These are phyloP conservation scores for Lathyrus aphaca DNA, from an alignment of 306 rosid species.

Conservation along the genomic window DNA sequence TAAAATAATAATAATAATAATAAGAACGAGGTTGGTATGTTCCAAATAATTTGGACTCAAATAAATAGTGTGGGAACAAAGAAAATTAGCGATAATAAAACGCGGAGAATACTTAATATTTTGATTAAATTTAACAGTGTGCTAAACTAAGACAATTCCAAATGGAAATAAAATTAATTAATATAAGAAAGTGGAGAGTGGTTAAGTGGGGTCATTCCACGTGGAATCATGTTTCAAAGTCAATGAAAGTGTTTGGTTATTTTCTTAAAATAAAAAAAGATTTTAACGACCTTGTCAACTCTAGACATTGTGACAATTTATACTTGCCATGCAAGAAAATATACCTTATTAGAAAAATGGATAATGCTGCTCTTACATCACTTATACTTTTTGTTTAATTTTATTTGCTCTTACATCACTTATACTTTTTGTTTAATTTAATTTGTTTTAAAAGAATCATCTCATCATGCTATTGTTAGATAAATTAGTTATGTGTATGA, in stretches of 20 bases:
- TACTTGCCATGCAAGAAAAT: constrained; percentile 30
- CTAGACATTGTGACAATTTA: constrained; percentile 5
- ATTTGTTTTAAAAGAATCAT: not conserved
- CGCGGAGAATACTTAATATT: constrained; percentile 30
- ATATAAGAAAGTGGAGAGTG: constrained; percentile 15
- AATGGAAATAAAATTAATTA: not conserved
- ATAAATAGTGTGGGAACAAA: constrained; percentile 17
- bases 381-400: too few species aligned
- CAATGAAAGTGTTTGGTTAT: constrained; percentile 40
- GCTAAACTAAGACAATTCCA: constrained; percentile 7
- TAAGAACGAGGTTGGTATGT: constrained; percentile 1
- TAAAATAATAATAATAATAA: not conserved
- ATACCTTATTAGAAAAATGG: not conserved
- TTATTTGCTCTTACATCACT: not conserved
- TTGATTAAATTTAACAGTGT: constrained; percentile 22
- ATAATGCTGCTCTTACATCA: not conserved
- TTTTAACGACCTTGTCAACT: constrained; percentile 33
- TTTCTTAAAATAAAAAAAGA: not conserved
- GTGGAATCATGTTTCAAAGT: constrained; percentile 32
- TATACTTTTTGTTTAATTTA: too few species aligned
- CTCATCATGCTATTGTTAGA: not conserved
- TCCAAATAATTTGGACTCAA: constrained; percentile 39
- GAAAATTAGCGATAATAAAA: constrained; percentile 13
- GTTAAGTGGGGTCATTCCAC: constrained; percentile 33
- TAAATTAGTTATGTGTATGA: too few species aligned